These are phyloP conservation scores for Saxophila tyrrhenica DNA, from an alignment of 495 filamentous ascomycete species.

Conservation along the genomic window DNA sequence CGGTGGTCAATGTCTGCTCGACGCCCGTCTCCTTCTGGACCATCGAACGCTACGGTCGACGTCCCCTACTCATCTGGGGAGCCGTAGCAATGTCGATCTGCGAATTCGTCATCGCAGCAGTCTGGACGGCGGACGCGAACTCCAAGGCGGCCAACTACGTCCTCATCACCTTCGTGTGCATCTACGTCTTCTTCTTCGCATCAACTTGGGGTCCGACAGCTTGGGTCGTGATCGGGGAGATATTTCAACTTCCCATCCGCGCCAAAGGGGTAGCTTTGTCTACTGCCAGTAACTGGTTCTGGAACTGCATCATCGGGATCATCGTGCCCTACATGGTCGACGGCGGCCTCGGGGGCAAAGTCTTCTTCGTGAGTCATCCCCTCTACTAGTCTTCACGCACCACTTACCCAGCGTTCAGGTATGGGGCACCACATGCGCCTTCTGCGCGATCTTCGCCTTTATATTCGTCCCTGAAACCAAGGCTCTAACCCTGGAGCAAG, in stretches of 20 bases:
- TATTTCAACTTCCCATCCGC: constrained; percentile 76
- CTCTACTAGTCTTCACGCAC: not conserved
- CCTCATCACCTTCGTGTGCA: constrained; percentile 32
- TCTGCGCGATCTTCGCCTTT: constrained; percentile 59
- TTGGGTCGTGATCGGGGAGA: constrained; percentile 80
- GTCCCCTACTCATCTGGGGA: constrained; percentile 69
- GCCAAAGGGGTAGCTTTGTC: constrained; percentile 69
- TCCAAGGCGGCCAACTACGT: constrained; percentile 20
- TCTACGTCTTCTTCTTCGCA: constrained; percentile 47
- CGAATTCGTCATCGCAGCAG: constrained; percentile 75
- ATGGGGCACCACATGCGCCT: constrained; percentile 28
- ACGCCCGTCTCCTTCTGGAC: constrained; percentile 74
- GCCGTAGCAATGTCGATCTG: constrained; percentile 70
- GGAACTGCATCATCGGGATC: constrained; percentile 48
- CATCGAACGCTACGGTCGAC: constrained; percentile 72
- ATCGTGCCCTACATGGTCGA: constrained; percentile 75
- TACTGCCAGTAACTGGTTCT: constrained; percentile 68
- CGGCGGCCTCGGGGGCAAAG: constrained; percentile 49
- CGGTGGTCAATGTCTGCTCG: constrained; percentile 72
- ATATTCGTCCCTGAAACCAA: constrained; percentile 34
- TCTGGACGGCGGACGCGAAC: constrained; percentile 29
- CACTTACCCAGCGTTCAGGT: constrained; percentile 4
- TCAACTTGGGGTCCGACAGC: constrained; percentile 42
- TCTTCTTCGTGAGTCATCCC: constrained; percentile 44
- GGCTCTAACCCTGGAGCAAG: constrained; percentile 70